Percentiles rank a stretch among this genome's conserved stretches.
Conservation (phyloP, 1,139 yeast genomes). For the Suhomyces guaymorum region DNA sequence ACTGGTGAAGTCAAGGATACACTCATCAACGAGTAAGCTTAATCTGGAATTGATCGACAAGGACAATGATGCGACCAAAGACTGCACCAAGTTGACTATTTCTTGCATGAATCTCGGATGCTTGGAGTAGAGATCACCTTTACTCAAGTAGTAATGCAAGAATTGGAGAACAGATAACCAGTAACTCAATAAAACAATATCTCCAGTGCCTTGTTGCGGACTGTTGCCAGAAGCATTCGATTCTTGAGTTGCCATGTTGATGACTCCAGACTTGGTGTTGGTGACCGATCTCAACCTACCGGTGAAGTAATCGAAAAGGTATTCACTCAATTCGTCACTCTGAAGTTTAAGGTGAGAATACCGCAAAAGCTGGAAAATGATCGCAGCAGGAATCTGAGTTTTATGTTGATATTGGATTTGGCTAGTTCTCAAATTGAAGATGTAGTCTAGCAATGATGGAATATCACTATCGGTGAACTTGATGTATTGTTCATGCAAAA, state of each 20-base stretch:
- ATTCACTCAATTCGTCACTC: constrained; percentile 55
- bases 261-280: constrained; percentile 59
- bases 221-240: constrained; percentile 17
- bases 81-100: constrained; percentile 56
- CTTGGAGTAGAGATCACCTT: constrained; percentile 53
- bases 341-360: constrained; percentile 60
- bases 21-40: constrained; percentile 56
- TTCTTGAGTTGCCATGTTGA: constrained; percentile 42
- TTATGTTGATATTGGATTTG: constrained; percentile 45
- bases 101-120: constrained; percentile 65
- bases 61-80: constrained; percentile 62
- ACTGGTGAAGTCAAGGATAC: constrained; percentile 63
- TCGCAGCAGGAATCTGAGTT: constrained; percentile 66
- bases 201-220: constrained; percentile 52
- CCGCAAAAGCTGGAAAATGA: constrained; percentile 64
- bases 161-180: constrained; percentile 73
- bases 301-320: constrained; percentile 59
- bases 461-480: constrained; percentile 69
- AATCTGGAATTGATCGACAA: constrained; percentile 65
- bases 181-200: constrained; percentile 67
- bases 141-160: constrained; percentile 61
- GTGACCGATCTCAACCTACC: constrained; percentile 63
- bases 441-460: constrained; percentile 56
- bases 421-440: constrained; percentile 44
- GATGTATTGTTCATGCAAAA: constrained; percentile 50